Base-by-base conservation (phyloP, 2,329 filamentous ascomycete species). In the Elsinoe necatrix region DNA sequence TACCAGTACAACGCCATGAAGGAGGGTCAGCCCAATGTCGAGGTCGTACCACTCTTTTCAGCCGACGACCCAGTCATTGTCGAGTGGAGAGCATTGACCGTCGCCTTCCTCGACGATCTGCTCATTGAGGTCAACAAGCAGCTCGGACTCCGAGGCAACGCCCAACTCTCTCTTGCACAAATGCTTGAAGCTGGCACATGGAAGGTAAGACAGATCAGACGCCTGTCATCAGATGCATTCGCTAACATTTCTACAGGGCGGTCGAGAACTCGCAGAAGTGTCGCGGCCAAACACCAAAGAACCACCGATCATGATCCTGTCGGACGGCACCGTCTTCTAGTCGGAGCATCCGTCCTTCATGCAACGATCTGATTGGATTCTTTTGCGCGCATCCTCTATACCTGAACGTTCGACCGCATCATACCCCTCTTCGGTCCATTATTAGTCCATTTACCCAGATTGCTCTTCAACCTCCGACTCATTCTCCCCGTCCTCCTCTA, bases 201-300 rank as follows among this genome's bases (percentile, higher is more conserved):
- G 92, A 97, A 97, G 87, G 91, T 93, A 71, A 73, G 81, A 64
- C n/a, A 27, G 43, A 20, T n/a, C 7, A 35, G 31, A 7, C 27
- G 42, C 7, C 34, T 11, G 52, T 47, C 29, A 39, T 14, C 9
- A 8, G 37, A 51, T 39, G 57, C 55, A 39, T 16, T 23, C 37
- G 54, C 56, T 67, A 66, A 66, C 68, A 60, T 54, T 56, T 58
- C 81, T 60, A 54, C 61, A 83, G 91, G 92, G 92, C 65, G 93
- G 93, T 59, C 85, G 93, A 67, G 93, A 97, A 74, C 87, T 97
- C 69, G 93, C 93, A 61, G 92, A 96, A 74, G 89, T 96, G 62
- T 92, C 89, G 64, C 81, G 93, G 63, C 93, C 93, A 20, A 97
- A 96, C 67, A 97, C 93, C 54, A 95, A 93, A 74, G 89, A 95